These are phyloP conservation scores for Amanita exitialis DNA, from an alignment of 768 basidiomycete species.

Conservation along the genomic window DNA sequence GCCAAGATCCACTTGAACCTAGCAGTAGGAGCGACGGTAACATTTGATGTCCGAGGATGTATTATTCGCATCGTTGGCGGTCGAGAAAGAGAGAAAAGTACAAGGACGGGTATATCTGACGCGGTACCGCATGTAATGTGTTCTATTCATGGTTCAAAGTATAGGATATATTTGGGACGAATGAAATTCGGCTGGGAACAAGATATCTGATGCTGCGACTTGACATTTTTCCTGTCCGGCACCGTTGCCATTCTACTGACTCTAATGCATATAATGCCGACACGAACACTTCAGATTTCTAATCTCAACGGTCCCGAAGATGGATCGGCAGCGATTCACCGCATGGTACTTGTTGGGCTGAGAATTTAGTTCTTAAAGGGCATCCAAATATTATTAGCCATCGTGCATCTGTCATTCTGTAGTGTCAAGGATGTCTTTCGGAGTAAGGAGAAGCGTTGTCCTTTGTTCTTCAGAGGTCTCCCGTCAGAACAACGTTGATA, in stretches of 20 bases:
- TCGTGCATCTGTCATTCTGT: background rate
- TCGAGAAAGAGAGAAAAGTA: too few species aligned
- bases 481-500: background rate
- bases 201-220: background rate
- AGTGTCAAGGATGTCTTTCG: background rate
- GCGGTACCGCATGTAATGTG: background rate
- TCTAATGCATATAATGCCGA: background rate
- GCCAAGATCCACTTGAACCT: too few species aligned
- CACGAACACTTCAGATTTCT: background rate
- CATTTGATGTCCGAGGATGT: too few species aligned
- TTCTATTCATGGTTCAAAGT: background rate
- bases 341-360: too few species aligned
- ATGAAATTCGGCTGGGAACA: background rate
- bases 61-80: too few species aligned
- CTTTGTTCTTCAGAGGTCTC: background rate
- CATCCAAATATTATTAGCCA: background rate
- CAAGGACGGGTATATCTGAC: too few species aligned
- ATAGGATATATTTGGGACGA: background rate
- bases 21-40: too few species aligned
- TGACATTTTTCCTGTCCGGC: background rate
- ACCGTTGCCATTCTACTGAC: background rate
- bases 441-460: background rate
- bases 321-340: background rate
- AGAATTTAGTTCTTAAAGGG: background rate
- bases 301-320: background rate